These are phyloP conservation scores for Nematocida sp. DNA, from an alignment of 371 early-diverging fungal genomes.

Conservation along the genomic window DNA sequence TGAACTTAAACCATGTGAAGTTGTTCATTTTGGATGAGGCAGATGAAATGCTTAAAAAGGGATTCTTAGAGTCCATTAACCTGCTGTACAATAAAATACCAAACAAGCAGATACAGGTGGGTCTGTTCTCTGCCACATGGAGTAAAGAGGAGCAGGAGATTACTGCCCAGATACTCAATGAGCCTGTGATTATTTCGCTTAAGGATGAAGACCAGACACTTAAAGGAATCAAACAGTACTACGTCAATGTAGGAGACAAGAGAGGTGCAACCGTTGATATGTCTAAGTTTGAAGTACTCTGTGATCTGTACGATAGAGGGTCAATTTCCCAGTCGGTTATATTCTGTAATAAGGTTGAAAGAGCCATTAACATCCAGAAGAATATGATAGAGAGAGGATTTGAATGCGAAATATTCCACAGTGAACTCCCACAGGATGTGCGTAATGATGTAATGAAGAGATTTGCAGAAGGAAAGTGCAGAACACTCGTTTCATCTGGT, in stretches of 20 bases:
- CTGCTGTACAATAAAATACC: constrained; percentile 82
- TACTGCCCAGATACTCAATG: constrained; percentile 86
- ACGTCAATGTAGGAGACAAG: constrained; percentile 79
- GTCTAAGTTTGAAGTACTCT: constrained; percentile 80
- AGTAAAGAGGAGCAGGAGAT: constrained; percentile 91
- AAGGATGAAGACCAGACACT: constrained; percentile 99
- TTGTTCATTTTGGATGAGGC: constrained; percentile 98
- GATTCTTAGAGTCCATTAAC: constrained; percentile 97
- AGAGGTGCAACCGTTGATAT: constrained; percentile 75
- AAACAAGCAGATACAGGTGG: constrained; percentile 86
- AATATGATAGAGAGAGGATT: constrained; percentile 84
- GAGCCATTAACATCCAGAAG: constrained; percentile 90
- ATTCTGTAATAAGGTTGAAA: constrained; percentile 93
- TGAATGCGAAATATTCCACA: constrained; percentile 93
- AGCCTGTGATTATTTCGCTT: constrained; percentile 92
- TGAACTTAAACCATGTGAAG: constrained; percentile 82
- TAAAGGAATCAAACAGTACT: constrained; percentile 98
- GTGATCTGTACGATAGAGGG: constrained; percentile 86
- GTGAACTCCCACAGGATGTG: constrained; percentile 92
- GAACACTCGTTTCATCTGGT: constrained; percentile 95
- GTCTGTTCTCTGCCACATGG: constrained; percentile 93
- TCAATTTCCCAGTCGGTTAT: constrained; percentile 95
- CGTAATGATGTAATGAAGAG: constrained; percentile 91
- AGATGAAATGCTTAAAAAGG: constrained; percentile 91
- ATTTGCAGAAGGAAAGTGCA: constrained; percentile 79